A percentile compares a stretch with the other conserved stretches of the same genome.
Conservation (phyloP, 2,329 filamentous ascomycete species). For the Microdochium paspali region DNA sequence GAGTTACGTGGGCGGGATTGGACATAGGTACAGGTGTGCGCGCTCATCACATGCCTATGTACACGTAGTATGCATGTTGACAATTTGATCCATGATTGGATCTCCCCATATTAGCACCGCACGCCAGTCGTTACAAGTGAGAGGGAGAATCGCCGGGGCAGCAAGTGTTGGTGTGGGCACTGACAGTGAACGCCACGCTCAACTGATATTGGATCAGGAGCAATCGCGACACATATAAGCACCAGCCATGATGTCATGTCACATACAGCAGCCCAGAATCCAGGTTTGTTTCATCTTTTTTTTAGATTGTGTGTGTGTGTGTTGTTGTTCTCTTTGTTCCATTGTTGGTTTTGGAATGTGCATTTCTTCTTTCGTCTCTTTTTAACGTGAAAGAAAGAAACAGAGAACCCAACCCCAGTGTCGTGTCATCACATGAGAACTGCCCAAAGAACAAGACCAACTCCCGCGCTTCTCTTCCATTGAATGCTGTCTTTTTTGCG, state of each 20-base stretch:
- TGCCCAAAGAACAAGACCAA: constrained; percentile 1
- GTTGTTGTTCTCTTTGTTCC: background rate
- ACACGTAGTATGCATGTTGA: no score
- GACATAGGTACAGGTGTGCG: no score
- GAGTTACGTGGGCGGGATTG: no score
- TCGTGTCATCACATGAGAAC: constrained; percentile 1
- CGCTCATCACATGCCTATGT: no score
- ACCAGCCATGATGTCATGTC: no score
- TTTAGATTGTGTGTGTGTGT: constrained; percentile 1
- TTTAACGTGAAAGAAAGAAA: background rate
- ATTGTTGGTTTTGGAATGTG: background rate
- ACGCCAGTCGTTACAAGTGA: no score
- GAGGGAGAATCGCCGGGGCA: no score
- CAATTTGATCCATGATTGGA: no score
- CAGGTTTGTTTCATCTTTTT: constrained; percentile 1
- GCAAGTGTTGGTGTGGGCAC: background rate
- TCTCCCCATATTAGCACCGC: no score
- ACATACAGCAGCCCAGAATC: background rate
- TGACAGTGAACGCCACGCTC: no score
- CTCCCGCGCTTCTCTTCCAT: background rate
- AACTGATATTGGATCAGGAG: no score
- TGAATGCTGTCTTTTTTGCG: background rate
- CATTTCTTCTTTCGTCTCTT: background rate
- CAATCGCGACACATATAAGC: no score
- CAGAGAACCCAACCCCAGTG: background rate